Base-by-base conservation (phyloP, 2,329 filamentous ascomycete genomes). In the Venturia pyrina region DNA sequence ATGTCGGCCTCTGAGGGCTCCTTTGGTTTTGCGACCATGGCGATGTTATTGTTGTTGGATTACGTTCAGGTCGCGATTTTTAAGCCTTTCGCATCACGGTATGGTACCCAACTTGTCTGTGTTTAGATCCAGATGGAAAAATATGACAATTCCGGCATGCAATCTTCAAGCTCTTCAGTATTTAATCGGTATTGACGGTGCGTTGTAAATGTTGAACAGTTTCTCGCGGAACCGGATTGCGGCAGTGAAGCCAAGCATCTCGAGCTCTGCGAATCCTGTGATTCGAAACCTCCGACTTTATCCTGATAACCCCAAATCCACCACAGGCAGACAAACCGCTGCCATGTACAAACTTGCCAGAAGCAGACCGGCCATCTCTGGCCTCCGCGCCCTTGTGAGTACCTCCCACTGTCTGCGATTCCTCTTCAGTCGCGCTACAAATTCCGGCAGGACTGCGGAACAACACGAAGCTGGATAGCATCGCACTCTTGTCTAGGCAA, bases 291-390 rank as follows among this genome's bases (percentile, higher is more conserved):
- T 59, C 53, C 53, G 17, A 32, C n/a, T 59, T 32, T 37, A 37
- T 59, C 53, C 32, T 59, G 32, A 59, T n/a, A 37, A n/a, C 28
- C 28, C 8, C 28, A 34, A 34, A 34, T 21, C 17, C 28, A 34
- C 53, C 50, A 34, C 15, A 21, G 46, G 46, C 46, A 50, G 46
- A 57, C 50, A 34, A 17, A 28, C 15, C n/a, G 37, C 34, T 41
- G 60, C 37, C 60, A 97, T 96, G 92, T 96, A 92, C 83, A 95
- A 89, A 80, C 81, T 96, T 78, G 89, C 89, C 77, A 88, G 91
- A 81, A 89, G 86, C 81, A 86, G 89, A 79, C 88, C 89, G 78
- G 82, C 93, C 81, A 87, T 89, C 78, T 87, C 89, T 80, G 89
- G 89, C 79, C 79, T 96, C 78, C 88, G 87, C 79, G 28, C 32